Evolutionary conservation across 257 asterid species (phyloP), one percentile per base, ranked within the genome.

Genomic region (Coffea eugenioides): DNA sequence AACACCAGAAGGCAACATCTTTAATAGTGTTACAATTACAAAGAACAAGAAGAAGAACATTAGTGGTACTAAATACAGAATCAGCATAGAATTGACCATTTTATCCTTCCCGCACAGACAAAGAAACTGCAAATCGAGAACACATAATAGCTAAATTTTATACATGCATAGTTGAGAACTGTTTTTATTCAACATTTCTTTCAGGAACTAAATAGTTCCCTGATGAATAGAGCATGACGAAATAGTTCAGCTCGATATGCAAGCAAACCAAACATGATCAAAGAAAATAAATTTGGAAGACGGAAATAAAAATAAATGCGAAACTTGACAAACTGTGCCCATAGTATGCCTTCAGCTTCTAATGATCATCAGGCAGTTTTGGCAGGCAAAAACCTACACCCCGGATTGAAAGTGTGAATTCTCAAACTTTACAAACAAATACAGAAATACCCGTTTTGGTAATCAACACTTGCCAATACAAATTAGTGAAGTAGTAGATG

Each of bases 311-410:
- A 39, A 59, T 14, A 75, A 75, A 59, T 34, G 5, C 13, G 2
- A 48, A 67, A 31, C 80, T 10, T 5, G 75, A 45, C 9, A 8
- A 71, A 71, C 18, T 16, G 14, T 64, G 9, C 36, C 39, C 16
- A 9, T 10, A n/a, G 34, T 25, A 23, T 71, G 3, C 56, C 57
- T n/a, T 59, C 13, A 41, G 54, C n/a, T 41, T 62, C 36, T 10
- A 10, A 36, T 51, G 59, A 65, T 73, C 83, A 80, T 52, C 59
- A 70, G 2, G 70, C 18, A 67, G 13, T 39, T 73, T 52, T 52
- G 39, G 45, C 68, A 51, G 31, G 52, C 45, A 54, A 74, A 10
- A 74, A 10, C 41, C 65, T 64, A 48, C 39, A 2, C 6, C 34
- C 39, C 51, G 46, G 31, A 80, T 67, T 34, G 6, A 41, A 59